Evolutionary conservation across 2,329 filamentous ascomycete genomes (phyloP), one percentile per base, ranked within the genome.

Genomic region (Bipolaris zeicola): DNA sequence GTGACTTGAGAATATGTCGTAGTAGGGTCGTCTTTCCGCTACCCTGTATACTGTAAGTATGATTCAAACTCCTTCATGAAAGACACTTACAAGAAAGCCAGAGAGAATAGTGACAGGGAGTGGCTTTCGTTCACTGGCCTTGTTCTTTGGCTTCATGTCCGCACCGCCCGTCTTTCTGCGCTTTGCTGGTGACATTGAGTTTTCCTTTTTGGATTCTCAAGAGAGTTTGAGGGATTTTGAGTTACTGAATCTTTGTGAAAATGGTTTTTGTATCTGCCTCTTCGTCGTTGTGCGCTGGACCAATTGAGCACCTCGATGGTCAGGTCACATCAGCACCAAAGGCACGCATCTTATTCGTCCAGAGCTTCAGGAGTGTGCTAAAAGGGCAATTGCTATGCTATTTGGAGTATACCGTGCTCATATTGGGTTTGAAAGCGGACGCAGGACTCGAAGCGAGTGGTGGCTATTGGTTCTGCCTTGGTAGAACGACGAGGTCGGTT

Each of bases 1-100:
- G 74, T 0, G 84, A 86, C 34, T 83, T 83, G 5, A 91, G 82
- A 48, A 91, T 88, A 57, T 90, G 85, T 57, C 89, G 84, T 0
- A 91, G 80, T 0, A 91, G 80, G 0, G 89, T 90, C 0, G 88
- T 90, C 70, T 91, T 91, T 1, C 89, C 89, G 43, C 86, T 85
- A 10, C 88, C 87, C 85, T 87, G 55, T 13, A 7, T 2, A 6
- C n/a, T 31, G 45, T 62, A n/a, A 66, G 57, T 43, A 38, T 22
- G 7, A 49, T 13, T 6, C 7, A 24, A 26, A 16, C 13, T 14
- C 5, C 6, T 6, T 1, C 4, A 6, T 18, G n/a, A 37, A 37
- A 14, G 22, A 26, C 5, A 38, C 70, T 54, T 74, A 83, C 82
- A 60, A 87, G 65, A 48, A 88, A 87, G 0, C 85, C 85, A 1